phyloP scores from a whole-genome alignment of 2,329 filamentous ascomycete genomes.

The Dactylellina sp. region DNA sequence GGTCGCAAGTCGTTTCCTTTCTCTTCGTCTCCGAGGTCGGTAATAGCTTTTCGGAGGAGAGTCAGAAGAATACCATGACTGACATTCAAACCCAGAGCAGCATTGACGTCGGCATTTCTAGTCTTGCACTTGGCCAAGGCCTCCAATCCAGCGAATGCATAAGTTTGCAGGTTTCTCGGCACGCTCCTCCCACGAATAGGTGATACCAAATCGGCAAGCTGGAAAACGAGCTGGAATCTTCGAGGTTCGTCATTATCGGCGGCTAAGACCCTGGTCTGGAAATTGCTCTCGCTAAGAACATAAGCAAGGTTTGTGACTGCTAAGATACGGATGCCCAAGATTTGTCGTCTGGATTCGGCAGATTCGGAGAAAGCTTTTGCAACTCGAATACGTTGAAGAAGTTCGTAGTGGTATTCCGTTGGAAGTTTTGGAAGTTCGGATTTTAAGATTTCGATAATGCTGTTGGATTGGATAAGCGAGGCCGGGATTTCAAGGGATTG shows the following conservation, averaged over 20 bases:
- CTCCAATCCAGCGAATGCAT: slow-evolving; percentile 83
- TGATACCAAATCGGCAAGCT: slow-evolving; percentile 87
- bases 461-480: slow-evolving; percentile 67
- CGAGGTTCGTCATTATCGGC: slow-evolving; percentile 91
- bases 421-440: slow-evolving; percentile 75
- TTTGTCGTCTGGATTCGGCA: slow-evolving; percentile 75
- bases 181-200: slow-evolving; percentile 67
- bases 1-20: slow-evolving; percentile 70
- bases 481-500: slow-evolving; percentile 75
- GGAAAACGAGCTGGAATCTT: slow-evolving; percentile 87
- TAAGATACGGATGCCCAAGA: slow-evolving; percentile 83
- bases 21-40: slow-evolving; percentile 76
- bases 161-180: slow-evolving; percentile 81
- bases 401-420: slow-evolving; percentile 79
- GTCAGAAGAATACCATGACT: slow-evolving; percentile 97
- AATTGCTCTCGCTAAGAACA: slow-evolving; percentile 83
- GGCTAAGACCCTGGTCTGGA: slow-evolving; percentile 85
- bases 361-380: slow-evolving; percentile 82
- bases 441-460: slow-evolving; percentile 71
- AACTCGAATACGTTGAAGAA: slow-evolving; percentile 83
- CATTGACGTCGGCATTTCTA: slow-evolving; percentile 83
- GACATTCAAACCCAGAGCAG: slow-evolving; percentile 92
- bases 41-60: slow-evolving; percentile 88
- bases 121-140: slow-evolving; percentile 82
- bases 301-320: slow-evolving; percentile 92